Conservation (phyloP, 139 green algal species). For the Chlamydomonas sphaeroides region DNA sequence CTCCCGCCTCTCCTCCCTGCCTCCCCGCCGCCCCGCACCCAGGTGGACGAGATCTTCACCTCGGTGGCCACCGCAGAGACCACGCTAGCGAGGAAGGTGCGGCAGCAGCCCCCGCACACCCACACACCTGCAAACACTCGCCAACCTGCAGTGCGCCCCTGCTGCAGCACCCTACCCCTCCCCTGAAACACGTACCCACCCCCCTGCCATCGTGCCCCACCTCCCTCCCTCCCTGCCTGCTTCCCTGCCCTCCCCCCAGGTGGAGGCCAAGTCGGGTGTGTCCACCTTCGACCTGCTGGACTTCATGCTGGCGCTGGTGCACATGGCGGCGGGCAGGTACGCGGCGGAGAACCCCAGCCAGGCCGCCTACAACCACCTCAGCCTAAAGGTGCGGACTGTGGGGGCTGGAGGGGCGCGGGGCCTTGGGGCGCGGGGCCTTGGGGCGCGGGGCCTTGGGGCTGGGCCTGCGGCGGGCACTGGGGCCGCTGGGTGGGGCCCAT, state of each 20-base stretch:
- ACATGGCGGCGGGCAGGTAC: constrained; percentile 59
- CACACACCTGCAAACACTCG: too few species aligned
- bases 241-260: constrained; percentile 20
- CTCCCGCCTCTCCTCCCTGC: too few species aligned
- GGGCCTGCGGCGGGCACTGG: too few species aligned
- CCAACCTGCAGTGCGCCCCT: too few species aligned
- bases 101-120: too few species aligned
- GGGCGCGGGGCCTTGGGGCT: neutral
- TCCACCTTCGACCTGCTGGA: constrained; percentile 69
- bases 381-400: constrained; percentile 8
- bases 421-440: neutral
- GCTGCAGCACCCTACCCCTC: too few species aligned
- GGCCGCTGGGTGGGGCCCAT: too few species aligned
- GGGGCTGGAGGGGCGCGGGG: neutral
- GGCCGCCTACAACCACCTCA: constrained; percentile 42
- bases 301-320: constrained; percentile 70
- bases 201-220: neutral
- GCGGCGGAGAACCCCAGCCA: constrained; percentile 52
- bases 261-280: constrained; percentile 53
- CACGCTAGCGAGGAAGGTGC: constrained; percentile 49
- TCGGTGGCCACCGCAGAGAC: constrained; percentile 53
- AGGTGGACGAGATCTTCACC: constrained; percentile 72
- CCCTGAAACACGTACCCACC: too few species aligned
- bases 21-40: too few species aligned
- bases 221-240: neutral